These are phyloP conservation scores for Erigeron philadelphicus DNA, from an alignment of 140 eudicot species.

Conservation along the genomic window DNA sequence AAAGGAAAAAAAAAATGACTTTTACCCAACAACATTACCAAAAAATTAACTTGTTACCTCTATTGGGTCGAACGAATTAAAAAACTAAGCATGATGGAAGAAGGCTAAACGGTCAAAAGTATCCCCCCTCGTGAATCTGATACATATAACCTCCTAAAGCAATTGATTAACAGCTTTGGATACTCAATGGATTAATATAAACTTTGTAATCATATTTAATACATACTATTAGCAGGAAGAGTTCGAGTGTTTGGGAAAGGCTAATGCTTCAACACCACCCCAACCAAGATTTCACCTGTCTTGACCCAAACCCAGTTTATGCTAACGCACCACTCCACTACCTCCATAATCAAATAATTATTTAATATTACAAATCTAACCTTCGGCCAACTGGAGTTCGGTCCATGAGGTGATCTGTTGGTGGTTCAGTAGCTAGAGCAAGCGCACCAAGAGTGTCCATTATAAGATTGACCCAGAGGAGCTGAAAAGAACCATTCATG, in stretches of 20 bases:
- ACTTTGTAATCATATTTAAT: background rate
- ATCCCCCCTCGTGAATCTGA: too few relatives aligned
- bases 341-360: background rate
- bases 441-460: conserved; percentile 97
- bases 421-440: conserved; percentile 90
- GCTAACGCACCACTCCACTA: background rate
- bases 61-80: background rate
- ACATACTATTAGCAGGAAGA: background rate
- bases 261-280: background rate
- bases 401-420: conserved; percentile 83
- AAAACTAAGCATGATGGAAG: too few relatives aligned
- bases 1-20: background rate
- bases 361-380: conserved; percentile 29
- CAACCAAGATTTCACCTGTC: background rate
- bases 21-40: background rate
- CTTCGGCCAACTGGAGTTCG: conserved; percentile 89
- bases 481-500: conserved; percentile 34
- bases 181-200: background rate
- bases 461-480: conserved; percentile 87
- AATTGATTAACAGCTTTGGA: background rate
- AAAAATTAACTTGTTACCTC: background rate
- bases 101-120: too few relatives aligned
- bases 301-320: background rate
- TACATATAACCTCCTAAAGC: background rate
- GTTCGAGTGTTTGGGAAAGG: background rate